Base-by-base conservation (phyloP, 768 basidiomycete species). In the Imleria badia region DNA sequence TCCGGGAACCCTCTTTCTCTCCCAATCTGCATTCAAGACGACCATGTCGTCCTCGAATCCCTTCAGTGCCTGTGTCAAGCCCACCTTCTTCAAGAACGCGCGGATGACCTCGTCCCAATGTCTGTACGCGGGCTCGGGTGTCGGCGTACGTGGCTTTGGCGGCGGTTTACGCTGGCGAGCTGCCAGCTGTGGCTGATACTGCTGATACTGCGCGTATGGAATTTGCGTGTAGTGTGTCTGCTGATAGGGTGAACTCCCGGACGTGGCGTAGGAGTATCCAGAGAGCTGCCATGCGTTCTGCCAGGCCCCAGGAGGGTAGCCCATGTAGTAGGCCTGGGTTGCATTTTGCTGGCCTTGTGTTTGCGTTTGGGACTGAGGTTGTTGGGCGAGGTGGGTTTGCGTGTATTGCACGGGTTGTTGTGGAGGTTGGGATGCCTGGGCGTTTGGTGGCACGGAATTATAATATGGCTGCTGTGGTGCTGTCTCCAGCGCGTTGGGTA, bases 21-120 rank as follows among this genome's bases (percentile, higher is more conserved):
- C 89, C 79, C 83, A 87, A 2, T 81, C 80, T 0, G 76, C 65
- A 56, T 83, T 90, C 72, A 90, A 68, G n/a, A 88, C 78, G 6
- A 90, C 64, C 73, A 90, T 79, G 62, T 91, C 89, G n/a, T 76
- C 69, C 59, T 87, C 83, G 44, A 91, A 82, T 0, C 85, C 89
- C 35, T 73, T 75, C 41, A 83, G 61, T 0, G 86, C 76, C 62
- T 89, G 84, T 1, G 70, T 75, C 20, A 90, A 66, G 5, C 84
- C 82, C 17, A 83, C 74, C 41, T 78, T 73, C 14, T 68, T 64
- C 56, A 90, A 64, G 54, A 90, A 90, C 9, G 72, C 62, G 47
- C 73, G 75, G 29, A 89, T 59, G 12, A 78, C 77, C 22, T 75
- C 70, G 54, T 89, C 86, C 87, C 87, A 90, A 51, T 85, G 74